Conservation (phyloP, 192 early-diverging fungal species). For the Coemansia pectinata region DNA sequence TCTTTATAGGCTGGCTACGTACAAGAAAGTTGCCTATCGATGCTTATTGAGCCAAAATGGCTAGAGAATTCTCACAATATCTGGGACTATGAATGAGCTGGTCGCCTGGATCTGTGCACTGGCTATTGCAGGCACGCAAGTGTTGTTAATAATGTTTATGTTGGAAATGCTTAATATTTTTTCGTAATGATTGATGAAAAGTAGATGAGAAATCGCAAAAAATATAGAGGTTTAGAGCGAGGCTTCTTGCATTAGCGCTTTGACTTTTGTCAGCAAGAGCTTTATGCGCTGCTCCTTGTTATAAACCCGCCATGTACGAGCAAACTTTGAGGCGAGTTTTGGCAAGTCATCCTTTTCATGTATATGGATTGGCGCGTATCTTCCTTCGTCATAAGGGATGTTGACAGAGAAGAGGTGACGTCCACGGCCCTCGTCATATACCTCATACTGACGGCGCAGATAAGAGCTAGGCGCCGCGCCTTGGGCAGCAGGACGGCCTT, state of each 20-base stretch:
- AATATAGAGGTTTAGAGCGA: slow-evolving; percentile 21
- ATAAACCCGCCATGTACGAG: slow-evolving; percentile 44
- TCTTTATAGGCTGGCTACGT: neutral
- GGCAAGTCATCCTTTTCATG: slow-evolving; percentile 46
- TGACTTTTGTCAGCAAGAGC: slow-evolving; percentile 45
- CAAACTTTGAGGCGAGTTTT: slow-evolving; percentile 43
- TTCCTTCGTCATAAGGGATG: slow-evolving; percentile 38
- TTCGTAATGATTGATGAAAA: neutral
- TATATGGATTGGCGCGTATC: slow-evolving; percentile 48
- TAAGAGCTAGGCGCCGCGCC: slow-evolving; percentile 16
- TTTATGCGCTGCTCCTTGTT: slow-evolving; percentile 50
- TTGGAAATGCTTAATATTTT: no score
- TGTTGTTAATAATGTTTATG: no score
- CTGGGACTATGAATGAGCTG: no score
- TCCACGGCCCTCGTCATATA: slow-evolving; percentile 49
- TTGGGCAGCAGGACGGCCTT: slow-evolving; percentile 11
- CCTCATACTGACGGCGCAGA: slow-evolving; percentile 44
- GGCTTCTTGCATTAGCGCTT: slow-evolving; percentile 24
- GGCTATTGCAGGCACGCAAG: no score
- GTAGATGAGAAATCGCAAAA: neutral
- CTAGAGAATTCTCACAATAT: no score
- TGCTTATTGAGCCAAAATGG: no score
- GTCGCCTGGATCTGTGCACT: no score
- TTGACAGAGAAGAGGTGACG: slow-evolving; percentile 47
- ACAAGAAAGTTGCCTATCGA: no score